Evolutionary conservation across 495 filamentous ascomycete genomes (phyloP), one percentile per base, ranked within the genome.

Genomic region (Lasiosphaeria miniovina): DNA sequence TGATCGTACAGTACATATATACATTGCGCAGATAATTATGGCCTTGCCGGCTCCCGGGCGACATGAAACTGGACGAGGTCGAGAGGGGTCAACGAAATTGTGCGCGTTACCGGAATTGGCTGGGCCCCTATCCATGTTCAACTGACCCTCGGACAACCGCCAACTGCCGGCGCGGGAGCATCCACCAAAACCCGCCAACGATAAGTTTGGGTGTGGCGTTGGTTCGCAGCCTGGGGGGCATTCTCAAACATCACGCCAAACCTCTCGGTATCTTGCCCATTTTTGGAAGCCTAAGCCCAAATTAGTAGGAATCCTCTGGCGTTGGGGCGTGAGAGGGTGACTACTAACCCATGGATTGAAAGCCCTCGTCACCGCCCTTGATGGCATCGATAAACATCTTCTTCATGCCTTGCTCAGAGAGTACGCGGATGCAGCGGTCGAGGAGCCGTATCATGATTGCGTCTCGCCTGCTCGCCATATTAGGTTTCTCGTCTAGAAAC

Each of bases 231-330:
- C 24, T 24, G 24, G 24, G 24, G 24, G 24, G 24, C 24, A 3
- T 4, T 15, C n/a, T 61, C 62, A 75, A 31, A 69, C 65, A 55
- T 70, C 65, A 51, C 71, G 69, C 77, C 77, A 81, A 46, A 76
- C 63, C 38, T 80, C 77, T 68, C 69, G 71, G 63, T 81, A 81
- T 61, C 65, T 73, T 34, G 76, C 75, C 77, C 77, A 81, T 62
- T 78, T 77, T 60, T 74, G 76, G 32, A 81, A 81, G 4, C 78
- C 78, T 80, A 33, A 9, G 34, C 1, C 50, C 38, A 9, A 31
- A 32, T 60, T 14, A 54, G 56, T 35, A n/a, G 36, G 46, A 49
- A 24, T 24, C 24, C 24, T 24, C 24, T 36, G 58, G 41, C 35
- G 10, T 34, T 14, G 53, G 17, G 50, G 31, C 24, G 10, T 24